Percentiles rank a stretch among this genome's conserved stretches.
Evolutionary conservation across 768 basidiomycete genomes (phyloP).

Genomic region (Arthromyces matolae): DNA sequence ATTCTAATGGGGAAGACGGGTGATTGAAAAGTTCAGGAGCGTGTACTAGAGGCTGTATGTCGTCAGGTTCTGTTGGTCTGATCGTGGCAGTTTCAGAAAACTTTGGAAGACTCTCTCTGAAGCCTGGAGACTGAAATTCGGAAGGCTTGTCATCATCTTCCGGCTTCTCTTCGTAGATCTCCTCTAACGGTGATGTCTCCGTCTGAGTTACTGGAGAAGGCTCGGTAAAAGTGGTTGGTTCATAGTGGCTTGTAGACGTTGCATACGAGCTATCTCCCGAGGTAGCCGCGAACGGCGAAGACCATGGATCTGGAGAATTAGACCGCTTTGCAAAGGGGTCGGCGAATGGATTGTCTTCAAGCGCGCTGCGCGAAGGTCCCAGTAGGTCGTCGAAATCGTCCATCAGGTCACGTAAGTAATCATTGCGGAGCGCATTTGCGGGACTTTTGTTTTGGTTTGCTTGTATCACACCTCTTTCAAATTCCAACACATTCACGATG

Average conservation of each 20-base stretch:
- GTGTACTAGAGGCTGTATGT: conserved; percentile 22
- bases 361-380: conserved; percentile 49
- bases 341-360: conserved; percentile 77
- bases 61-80: conserved; percentile 33
- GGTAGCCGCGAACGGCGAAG: conserved; percentile 47
- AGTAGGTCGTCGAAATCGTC: conserved; percentile 79
- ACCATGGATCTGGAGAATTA: conserved; percentile 74
- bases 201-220: conserved; percentile 29
- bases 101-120: conserved; percentile 46
- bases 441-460: conserved; percentile 1
- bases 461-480: neutral
- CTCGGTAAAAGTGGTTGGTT: conserved; percentile 23
- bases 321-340: conserved; percentile 70
- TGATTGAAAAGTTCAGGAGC: conserved; percentile 5
- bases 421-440: no score
- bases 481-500: conserved; percentile 6
- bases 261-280: conserved; percentile 25
- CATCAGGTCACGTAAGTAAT: no score
- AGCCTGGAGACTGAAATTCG: conserved; percentile 42
- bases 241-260: conserved; percentile 23
- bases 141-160: conserved; percentile 31
- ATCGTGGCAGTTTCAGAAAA: conserved; percentile 44
- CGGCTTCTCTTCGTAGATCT: conserved; percentile 24
- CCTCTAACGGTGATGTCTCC: conserved; percentile 27
- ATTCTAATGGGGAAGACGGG: conserved; percentile 7